Evolutionary conservation across 2,329 filamentous ascomycete species (phyloP), one percentile per base, ranked within the genome.

Genomic region (Cladophialophora carrionii): DNA sequence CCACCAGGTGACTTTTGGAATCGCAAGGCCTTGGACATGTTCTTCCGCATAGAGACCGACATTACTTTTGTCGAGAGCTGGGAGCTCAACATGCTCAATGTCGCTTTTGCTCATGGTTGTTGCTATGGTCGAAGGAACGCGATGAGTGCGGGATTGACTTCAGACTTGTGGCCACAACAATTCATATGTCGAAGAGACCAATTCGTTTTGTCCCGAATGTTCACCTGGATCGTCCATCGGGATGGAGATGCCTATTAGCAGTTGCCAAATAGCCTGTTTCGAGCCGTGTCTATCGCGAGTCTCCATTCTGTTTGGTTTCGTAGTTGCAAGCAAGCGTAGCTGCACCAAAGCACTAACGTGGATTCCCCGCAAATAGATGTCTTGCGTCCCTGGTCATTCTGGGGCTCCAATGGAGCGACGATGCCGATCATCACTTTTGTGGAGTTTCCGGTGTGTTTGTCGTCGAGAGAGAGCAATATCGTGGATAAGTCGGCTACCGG

Each of bases 81-180:
- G 48, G 17, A 51, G 48, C 48, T 51, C 48, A 22, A 51, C 48
- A 10, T 51, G 48, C 48, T 51, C 48, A 24, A 51, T 51, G 22
- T 24, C 20, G 48, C 10, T 51, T 51, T 51, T 51, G 48, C 20
- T 51, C 48, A 51, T 51, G 48, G 20, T 26, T 20, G 48, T 24
- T 51, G n/a, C 22, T 24, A 4, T 51, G 48, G 48, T 20, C n/a
- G 17, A 24, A 3, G 2, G 3, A 26, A 4, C 10, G 20, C 9
- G 17, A 3, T n/a, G 20, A 51, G 48, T n/a, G n/a, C n/a, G 22
- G 48, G 2, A 51, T 24, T 20, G 20, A 14, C 14, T 51, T 51
- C 48, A 51, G 26, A 6, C 10, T n/a, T n/a, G 20, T 51, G 20
- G 14, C 14, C 22, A 3, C 10, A 20, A 10, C 48, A 26, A 24